Evolutionary conservation across 2,329 filamentous ascomycete species (phyloP).

Genomic region (Verticillium klebahnii): DNA sequence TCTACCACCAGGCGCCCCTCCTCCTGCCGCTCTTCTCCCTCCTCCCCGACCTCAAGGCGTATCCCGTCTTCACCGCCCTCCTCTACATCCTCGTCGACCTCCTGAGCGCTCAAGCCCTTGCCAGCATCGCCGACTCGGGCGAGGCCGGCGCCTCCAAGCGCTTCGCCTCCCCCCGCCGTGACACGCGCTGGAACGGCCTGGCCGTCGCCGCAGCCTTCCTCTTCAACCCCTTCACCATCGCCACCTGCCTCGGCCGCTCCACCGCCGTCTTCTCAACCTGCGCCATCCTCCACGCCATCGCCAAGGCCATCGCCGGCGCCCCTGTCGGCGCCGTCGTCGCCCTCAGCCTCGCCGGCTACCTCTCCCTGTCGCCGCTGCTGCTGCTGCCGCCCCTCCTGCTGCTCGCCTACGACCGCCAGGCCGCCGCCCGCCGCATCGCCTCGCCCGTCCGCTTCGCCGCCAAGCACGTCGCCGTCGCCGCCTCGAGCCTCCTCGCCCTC

Average conservation of each 20-base stretch:
- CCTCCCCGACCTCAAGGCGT: constrained; percentile 63
- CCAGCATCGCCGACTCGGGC: constrained; percentile 74
- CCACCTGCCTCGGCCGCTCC: constrained; percentile 84
- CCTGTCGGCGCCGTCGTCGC: constrained; percentile 76
- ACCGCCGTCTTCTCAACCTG: constrained; percentile 86
- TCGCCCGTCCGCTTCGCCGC: constrained; percentile 47
- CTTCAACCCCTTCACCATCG: constrained; percentile 91
- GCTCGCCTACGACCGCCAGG: constrained; percentile 69
- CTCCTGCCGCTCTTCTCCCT: constrained; percentile 88
- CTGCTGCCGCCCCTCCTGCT: constrained; percentile 79
- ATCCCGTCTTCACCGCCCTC: constrained; percentile 70
- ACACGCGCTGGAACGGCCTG: constrained; percentile 68
- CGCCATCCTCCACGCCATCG: constrained; percentile 78
- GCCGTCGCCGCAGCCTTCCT: constrained; percentile 80
- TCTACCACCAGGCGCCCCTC: constrained; percentile 76
- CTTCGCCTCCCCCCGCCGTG: constrained; percentile 74
- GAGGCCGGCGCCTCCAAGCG: constrained; percentile 69
- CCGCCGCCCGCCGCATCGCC: constrained; percentile 19
- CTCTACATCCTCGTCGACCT: constrained; percentile 81
- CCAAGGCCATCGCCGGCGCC: constrained; percentile 72
- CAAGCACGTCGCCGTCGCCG: constrained; percentile 48
- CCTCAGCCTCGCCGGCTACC: constrained; percentile 80
- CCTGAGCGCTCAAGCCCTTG: constrained; percentile 73
- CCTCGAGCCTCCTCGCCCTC: constrained; percentile 53
- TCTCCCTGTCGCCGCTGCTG: constrained; percentile 87